Evolutionary conservation across 2,329 filamentous ascomycete genomes (phyloP).

Genomic region (Decorospora gaudefroyi): DNA sequence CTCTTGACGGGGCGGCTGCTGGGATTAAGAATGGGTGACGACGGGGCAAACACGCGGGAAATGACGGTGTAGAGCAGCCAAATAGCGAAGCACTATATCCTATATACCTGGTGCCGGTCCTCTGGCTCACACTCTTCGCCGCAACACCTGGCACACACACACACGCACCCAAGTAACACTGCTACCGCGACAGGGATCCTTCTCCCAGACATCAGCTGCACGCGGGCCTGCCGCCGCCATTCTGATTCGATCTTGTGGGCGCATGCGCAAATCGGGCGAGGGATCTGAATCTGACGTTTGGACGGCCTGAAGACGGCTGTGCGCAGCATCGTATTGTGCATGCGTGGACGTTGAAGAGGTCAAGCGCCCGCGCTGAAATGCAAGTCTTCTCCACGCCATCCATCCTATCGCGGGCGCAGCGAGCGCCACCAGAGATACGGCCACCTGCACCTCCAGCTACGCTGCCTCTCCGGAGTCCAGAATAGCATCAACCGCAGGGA

Average conservation of each 20-base stretch:
- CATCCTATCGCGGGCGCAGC: background rate
- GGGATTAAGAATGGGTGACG: background rate
- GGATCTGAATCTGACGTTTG: slow-evolving; percentile 14
- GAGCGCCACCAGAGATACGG: slow-evolving; percentile 12
- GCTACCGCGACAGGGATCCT: slow-evolving; percentile 18
- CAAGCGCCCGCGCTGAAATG: slow-evolving; percentile 3
- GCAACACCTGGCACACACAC: slow-evolving; percentile 7
- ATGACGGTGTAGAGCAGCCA: too few relatives aligned
- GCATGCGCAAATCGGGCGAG: slow-evolving; percentile 10
- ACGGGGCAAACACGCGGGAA: slow-evolving; percentile 3
- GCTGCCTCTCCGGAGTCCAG: background rate
- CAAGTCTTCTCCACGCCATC: slow-evolving; percentile 5
- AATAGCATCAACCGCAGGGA: slow-evolving; percentile 4
- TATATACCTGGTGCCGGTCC: slow-evolving; percentile 11
- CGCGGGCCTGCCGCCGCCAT: slow-evolving; percentile 14
- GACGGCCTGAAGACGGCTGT: slow-evolving; percentile 10
- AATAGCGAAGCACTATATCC: slow-evolving; percentile 11
- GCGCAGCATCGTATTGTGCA: slow-evolving; percentile 14
- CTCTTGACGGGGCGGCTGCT: slow-evolving; percentile 1
- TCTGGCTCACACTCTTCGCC: slow-evolving; percentile 1
- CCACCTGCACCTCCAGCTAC: slow-evolving; percentile 4
- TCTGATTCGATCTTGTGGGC: slow-evolving; percentile 8
- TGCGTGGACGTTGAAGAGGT: slow-evolving; percentile 1
- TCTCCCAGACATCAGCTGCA: slow-evolving; percentile 6
- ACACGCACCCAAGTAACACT: slow-evolving; percentile 11